These are phyloP conservation scores for Mucor mucedo DNA, from an alignment of 371 early-diverging fungal species.

Conservation along the genomic window DNA sequence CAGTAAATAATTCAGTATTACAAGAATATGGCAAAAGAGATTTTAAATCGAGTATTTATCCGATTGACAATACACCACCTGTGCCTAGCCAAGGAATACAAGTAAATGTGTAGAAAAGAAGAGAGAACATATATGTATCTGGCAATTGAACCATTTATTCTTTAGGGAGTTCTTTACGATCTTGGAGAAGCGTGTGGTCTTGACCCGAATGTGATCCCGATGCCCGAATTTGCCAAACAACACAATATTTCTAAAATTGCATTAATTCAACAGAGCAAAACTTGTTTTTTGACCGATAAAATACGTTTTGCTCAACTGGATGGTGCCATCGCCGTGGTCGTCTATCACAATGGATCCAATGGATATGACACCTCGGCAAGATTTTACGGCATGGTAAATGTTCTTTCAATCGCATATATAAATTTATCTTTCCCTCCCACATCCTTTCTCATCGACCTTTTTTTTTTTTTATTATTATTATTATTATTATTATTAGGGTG, in stretches of 20 bases:
- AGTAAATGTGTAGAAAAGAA: background rate
- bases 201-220: conserved; percentile 1
- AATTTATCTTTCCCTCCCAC: background rate
- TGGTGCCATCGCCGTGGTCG: conserved; percentile 38
- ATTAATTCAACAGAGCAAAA: conserved; percentile 27
- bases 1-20: background rate
- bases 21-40: background rate
- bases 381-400: background rate
- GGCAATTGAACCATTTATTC: background rate
- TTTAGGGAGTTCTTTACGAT: conserved; percentile 24
- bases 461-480: too few species aligned
- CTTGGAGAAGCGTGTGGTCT: conserved; percentile 16
- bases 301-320: conserved; percentile 33
- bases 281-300: conserved; percentile 37
- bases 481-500: conserved; percentile 18
- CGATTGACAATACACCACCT: conserved; percentile 16
- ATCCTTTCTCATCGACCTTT: conserved; percentile 3
- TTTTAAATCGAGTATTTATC: conserved; percentile 5
- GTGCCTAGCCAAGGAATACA: conserved; percentile 9
- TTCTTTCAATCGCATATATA: background rate
- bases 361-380: background rate
- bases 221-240: background rate
- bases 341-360: conserved; percentile 34
- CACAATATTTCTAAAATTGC: conserved; percentile 31
- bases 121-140: background rate